Base-by-base conservation (phyloP, 768 basidiomycete species). In the Hypholoma fasciculare region DNA sequence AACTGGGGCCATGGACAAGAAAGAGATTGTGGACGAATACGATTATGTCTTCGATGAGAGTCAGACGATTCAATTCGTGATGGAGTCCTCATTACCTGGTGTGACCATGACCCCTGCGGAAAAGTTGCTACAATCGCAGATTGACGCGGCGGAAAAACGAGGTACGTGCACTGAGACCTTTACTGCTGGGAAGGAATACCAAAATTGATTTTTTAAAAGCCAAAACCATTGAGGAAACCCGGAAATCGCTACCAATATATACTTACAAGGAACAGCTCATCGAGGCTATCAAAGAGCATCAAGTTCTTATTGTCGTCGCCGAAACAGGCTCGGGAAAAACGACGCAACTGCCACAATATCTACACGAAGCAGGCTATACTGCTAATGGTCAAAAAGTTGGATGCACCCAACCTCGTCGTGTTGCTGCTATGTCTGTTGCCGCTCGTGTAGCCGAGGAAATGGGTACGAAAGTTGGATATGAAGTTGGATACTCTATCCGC, bases 291-390 rank as follows among this genome's bases (percentile, higher is more conserved):
- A 84, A 85, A 43, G 85, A 94, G 37, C 90, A 97, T 67, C 97
- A 98, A 67, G 91, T 98, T 17, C 85, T 99, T 63, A 95, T 99
- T 57, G 94, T 99, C 49, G 95, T 97, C 50, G 97, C 96, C 11
- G 97, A 99, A 75, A 98, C 97, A 0, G 97, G 97, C 20, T 98
- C 97, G 2, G 97, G 97, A 37, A 99, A 99, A 76, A 99, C 97
- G 1, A 99, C 97, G 0, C 97, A 99, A 71, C 80, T 99, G 3
- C 96, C 97, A 0, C 97, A 99, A 70, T 99, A 98, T 71, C 86
- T 99, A 3, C 94, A 98, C 69, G 97, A 99, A 77, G 96, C 95
- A 4, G 97, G 97, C 7, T 99, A 91, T 74, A 96, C 94, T 3
- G 83, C 86, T 8, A 81, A 84, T 64, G 97, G 97, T 14, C 79